Evolutionary conservation across 768 basidiomycete genomes (phyloP).

Genomic region (Lactarius psammicola): DNA sequence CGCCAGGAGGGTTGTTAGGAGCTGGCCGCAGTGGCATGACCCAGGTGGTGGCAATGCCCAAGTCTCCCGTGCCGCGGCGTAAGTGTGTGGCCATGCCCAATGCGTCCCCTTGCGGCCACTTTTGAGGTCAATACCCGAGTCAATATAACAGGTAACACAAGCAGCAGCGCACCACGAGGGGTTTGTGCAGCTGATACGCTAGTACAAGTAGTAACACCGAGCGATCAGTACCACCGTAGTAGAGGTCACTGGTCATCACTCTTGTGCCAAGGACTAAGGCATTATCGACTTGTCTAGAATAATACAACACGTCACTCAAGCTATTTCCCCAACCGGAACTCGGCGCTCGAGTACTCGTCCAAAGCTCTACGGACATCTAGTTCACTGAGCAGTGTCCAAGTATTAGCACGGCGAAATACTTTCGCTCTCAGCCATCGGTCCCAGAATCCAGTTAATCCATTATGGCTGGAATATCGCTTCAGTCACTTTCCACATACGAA

Average conservation of each 20-base stretch:
- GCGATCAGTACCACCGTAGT: background rate
- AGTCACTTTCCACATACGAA: constrained; percentile 1
- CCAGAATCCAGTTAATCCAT: constrained; percentile 13
- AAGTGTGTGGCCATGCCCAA: too few relatives aligned
- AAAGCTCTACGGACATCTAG: constrained; percentile 63
- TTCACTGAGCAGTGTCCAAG: constrained; percentile 40
- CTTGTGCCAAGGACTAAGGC: background rate
- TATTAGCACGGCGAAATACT: background rate
- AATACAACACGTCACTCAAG: background rate
- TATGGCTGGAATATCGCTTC: constrained; percentile 28
- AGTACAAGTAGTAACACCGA: background rate
- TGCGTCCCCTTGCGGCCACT: too few relatives aligned
- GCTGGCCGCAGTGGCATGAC: too few relatives aligned
- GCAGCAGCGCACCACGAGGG: background rate
- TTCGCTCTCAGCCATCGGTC: constrained; percentile 13
- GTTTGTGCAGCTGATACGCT: background rate
- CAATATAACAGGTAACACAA: background rate
- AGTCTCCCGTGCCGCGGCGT: background rate
- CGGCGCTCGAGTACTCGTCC: constrained; percentile 68
- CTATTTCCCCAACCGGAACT: constrained; percentile 72
- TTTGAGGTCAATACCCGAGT: background rate
- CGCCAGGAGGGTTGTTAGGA: too few relatives aligned
- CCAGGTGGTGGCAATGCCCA: too few relatives aligned
- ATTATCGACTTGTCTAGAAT: background rate
- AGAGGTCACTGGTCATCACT: background rate